These are phyloP conservation scores for Naganishia sp. DNA, from an alignment of 1,284 basidiomycete species.

Conservation along the genomic window DNA sequence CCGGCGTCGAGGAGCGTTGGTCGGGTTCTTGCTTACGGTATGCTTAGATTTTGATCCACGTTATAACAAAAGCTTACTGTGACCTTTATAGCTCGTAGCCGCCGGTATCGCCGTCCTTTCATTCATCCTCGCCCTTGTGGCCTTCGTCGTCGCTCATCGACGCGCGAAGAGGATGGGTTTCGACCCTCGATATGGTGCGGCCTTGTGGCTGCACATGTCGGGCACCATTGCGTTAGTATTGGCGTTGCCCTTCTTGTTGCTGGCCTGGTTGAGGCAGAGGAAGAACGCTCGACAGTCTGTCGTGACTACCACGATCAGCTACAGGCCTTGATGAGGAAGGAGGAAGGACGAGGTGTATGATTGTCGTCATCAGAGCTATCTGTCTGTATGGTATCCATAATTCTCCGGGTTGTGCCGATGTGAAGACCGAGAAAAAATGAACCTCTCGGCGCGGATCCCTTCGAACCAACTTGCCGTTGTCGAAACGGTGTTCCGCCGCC, in stretches of 20 bases:
- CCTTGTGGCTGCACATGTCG: constrained; percentile 30
- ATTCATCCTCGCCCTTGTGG: constrained; percentile 42
- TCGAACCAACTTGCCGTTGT: too few relatives aligned
- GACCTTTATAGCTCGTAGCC: neutral
- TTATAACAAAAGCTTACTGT: neutral
- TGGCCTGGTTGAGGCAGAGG: constrained; percentile 26
- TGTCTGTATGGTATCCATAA: too few relatives aligned
- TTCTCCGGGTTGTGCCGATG: too few relatives aligned
- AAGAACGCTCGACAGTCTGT: constrained; percentile 8
- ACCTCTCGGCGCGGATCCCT: too few relatives aligned
- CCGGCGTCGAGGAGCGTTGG: constrained; percentile 34
- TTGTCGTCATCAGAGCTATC: too few relatives aligned
- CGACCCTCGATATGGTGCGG: constrained; percentile 24
- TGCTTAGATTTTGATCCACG: constrained; percentile 21
- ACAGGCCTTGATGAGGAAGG: neutral
- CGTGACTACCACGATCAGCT: constrained; percentile 2
- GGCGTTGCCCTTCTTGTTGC: constrained; percentile 9
- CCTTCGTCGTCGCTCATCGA: constrained; percentile 42
- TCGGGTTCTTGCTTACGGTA: constrained; percentile 41
- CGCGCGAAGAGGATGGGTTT: constrained; percentile 21
- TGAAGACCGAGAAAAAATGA: too few relatives aligned
- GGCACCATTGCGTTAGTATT: constrained; percentile 11
- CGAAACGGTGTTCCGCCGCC: too few relatives aligned
- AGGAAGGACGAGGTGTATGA: too few relatives aligned
- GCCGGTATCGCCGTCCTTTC: constrained; percentile 33